phyloP scores from a whole-genome alignment of 2,329 filamentous ascomycete genomes.

The Akanthomyces dipterigenus region DNA sequence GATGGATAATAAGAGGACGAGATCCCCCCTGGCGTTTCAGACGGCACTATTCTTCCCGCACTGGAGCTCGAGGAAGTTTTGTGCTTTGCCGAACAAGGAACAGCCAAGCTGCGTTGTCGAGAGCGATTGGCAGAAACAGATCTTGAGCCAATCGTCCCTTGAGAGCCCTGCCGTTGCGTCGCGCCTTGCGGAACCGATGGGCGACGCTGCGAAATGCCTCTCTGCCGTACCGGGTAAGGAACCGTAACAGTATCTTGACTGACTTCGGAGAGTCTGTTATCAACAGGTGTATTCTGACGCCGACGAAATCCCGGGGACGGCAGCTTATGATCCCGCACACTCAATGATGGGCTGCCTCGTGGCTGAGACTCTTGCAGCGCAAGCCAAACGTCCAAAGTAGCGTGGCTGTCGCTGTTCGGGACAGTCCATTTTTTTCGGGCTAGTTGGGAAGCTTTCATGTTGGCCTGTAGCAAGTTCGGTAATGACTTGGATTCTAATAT shows the following conservation, averaged over 20 bases:
- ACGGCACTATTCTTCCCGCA: conserved; percentile 10
- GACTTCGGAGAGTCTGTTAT: background rate
- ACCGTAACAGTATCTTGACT: background rate
- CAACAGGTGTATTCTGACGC: background rate
- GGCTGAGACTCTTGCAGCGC: conserved; percentile 27
- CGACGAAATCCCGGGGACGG: background rate
- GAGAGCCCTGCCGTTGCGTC: background rate
- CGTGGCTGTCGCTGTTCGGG: conserved; percentile 23
- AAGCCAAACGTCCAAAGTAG: conserved; percentile 31
- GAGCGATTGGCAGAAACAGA: background rate
- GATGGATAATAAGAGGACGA: conserved; percentile 29
- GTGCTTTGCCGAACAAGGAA: background rate
- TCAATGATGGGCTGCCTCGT: conserved; percentile 19
- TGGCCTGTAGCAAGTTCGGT: background rate
- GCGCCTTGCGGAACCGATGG: background rate
- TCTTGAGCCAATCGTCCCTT: background rate
- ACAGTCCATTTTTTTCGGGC: background rate
- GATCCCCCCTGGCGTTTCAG: conserved; percentile 18
- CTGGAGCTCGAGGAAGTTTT: background rate
- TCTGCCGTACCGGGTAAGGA: background rate
- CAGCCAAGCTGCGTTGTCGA: background rate
- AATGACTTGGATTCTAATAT: background rate
- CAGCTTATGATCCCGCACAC: background rate
- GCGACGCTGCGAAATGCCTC: background rate
- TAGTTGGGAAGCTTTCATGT: background rate